These are phyloP conservation scores for Aquilaria malaccensis DNA, from an alignment of 345 rosid genomes.

Conservation along the genomic window DNA sequence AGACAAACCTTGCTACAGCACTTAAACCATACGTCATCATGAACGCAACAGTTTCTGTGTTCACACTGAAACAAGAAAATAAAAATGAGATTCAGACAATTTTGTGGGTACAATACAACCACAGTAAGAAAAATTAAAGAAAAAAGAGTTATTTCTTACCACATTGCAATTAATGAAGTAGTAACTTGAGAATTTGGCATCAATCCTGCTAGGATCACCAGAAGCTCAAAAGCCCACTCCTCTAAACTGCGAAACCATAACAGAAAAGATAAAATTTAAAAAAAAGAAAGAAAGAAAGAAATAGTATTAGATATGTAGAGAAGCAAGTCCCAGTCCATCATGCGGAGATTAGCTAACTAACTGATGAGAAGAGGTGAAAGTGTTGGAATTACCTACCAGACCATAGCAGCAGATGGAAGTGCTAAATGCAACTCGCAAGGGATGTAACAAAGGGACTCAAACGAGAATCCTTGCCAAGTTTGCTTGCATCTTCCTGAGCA, in stretches of 20 bases:
- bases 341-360: not conserved
- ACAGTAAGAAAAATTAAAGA: not conserved
- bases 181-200: conserved; percentile 51
- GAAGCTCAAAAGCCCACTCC: conserved; percentile 75
- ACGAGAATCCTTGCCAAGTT: conserved; percentile 60
- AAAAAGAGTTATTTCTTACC: conserved; percentile 25
- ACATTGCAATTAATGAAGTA: conserved; percentile 67
- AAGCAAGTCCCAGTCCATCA: too few species aligned
- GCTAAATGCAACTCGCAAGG: conserved; percentile 37
- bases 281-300: too few species aligned
- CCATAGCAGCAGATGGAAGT: conserved; percentile 72
- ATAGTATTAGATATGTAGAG: too few species aligned
- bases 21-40: conserved; percentile 68
- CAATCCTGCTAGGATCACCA: conserved; percentile 66
- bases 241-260: conserved; percentile 42
- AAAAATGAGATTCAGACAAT: not conserved
- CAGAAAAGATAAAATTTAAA: not conserved
- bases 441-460: conserved; percentile 28
- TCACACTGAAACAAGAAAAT: conserved; percentile 28
- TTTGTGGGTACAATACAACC: not conserved
- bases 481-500: conserved; percentile 28
- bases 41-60: conserved; percentile 52
- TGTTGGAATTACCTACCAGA: conserved; percentile 38
- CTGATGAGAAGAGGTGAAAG: too few species aligned
- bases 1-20: conserved; percentile 72